Conservation (phyloP, 1,139 yeast species). For the Candida pseudoviswanathii region DNA sequence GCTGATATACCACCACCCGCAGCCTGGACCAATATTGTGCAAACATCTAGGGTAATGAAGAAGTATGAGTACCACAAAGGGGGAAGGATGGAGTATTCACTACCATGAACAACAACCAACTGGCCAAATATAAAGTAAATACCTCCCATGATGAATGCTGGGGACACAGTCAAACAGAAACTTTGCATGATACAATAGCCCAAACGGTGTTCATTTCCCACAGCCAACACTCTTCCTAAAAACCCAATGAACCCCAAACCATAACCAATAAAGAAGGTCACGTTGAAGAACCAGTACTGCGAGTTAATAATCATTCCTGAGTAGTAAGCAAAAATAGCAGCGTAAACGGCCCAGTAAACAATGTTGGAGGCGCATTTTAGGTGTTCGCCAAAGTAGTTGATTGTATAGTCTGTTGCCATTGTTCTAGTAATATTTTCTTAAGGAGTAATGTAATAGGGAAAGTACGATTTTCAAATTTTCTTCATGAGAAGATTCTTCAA, state of each 20-base stretch:
- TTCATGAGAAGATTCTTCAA: too few relatives aligned
- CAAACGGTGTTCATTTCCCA: constrained; percentile 32
- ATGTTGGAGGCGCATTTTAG: constrained; percentile 33
- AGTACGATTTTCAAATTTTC: too few relatives aligned
- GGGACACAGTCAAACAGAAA: constrained; percentile 72
- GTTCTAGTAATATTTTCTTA: too few relatives aligned
- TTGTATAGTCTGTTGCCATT: neutral
- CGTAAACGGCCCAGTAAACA: constrained; percentile 31
- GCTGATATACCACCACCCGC: constrained; percentile 75
- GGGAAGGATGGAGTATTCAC: constrained; percentile 55
- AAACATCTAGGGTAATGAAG: constrained; percentile 64
- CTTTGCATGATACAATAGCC: constrained; percentile 64
- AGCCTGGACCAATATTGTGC: constrained; percentile 76
- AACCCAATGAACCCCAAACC: constrained; percentile 60
- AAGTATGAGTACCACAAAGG: constrained; percentile 76
- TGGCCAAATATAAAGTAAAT: constrained; percentile 76
- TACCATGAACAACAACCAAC: constrained; percentile 67
- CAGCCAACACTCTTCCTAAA: constrained; percentile 56
- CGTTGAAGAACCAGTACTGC: constrained; percentile 31
- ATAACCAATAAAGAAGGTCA: constrained; percentile 32
- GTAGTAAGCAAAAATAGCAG: constrained; percentile 24
- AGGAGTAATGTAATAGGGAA: too few relatives aligned
- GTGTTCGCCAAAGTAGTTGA: constrained; percentile 25
- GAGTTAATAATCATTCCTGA: constrained; percentile 23
- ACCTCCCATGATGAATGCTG: constrained; percentile 88